Conservation (phyloP, 768 basidiomycete species). For the Phanerodontia chrysosporium region DNA sequence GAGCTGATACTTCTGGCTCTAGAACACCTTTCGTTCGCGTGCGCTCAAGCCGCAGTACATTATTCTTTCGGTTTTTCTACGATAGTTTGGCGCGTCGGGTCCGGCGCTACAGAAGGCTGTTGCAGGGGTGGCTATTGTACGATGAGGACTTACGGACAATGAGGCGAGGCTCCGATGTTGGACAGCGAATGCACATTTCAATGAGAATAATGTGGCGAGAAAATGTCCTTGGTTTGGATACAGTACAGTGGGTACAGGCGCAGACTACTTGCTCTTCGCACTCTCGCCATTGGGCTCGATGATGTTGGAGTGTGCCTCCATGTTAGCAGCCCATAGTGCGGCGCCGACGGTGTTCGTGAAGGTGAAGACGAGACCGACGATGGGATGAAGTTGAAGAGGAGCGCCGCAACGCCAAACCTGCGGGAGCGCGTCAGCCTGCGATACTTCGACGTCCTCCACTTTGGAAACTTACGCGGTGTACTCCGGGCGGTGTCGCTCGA, state of each 20-base stretch:
- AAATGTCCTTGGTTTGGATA: too few relatives aligned
- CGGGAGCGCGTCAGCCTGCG: not conserved
- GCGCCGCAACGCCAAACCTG: conserved; percentile 58
- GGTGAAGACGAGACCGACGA: conserved; percentile 54
- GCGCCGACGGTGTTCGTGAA: conserved; percentile 67
- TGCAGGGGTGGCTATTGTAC: not conserved
- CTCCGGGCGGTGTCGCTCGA: conserved; percentile 46
- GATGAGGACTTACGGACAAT: too few relatives aligned
- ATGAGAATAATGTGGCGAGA: not conserved
- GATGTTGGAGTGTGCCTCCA: conserved; percentile 40
- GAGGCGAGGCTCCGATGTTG: not conserved
- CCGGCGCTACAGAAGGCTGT: not conserved
- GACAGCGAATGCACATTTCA: not conserved
- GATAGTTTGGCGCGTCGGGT: not conserved
- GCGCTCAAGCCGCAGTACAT: not conserved
- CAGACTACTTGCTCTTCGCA: conserved; percentile 1
- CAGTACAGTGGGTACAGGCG: too few relatives aligned
- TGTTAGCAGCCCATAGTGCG: conserved; percentile 65
- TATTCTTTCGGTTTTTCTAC: not conserved
- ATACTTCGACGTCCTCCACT: not conserved
- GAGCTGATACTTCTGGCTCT: not conserved
- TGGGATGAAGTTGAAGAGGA: conserved; percentile 59
- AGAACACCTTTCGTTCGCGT: not conserved
- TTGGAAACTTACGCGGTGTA: conserved; percentile 53
- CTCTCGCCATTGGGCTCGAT: conserved; percentile 12